Base-by-base conservation (phyloP, 169 alveolate genomes). In the Cyclospora cayetanensis region DNA sequence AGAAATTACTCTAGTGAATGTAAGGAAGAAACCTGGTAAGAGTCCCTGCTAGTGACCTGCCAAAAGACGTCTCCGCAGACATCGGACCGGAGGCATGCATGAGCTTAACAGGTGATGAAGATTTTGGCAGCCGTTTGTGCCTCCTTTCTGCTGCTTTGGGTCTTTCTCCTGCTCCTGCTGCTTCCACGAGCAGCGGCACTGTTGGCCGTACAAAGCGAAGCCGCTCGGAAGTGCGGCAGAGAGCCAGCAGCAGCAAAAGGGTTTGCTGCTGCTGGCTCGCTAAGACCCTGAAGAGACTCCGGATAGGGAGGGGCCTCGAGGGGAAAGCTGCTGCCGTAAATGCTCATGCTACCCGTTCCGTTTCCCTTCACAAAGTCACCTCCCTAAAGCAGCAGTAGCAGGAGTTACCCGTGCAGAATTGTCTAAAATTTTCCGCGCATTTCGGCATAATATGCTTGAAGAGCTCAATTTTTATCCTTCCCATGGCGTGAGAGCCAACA, bases 341-440 rank as follows among this genome's bases (percentile, higher is more conserved):
- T 97, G 43, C 99, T 96, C 95, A 95, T 95, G 55, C 99, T 98
- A 29, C 99, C 99, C 22, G 99, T 96, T 65, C 99, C 99, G 95
- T 98, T 98, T 60, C 97, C 98, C 91, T 95, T 96, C 79, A 99
- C 98, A 91, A 98, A 97, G 94, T 99, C 99, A 39, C 99, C 99
- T 22, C 99, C 99, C 96, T 99, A 98, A 55, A 80, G 39, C 27
- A 27, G 35, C 4, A 34, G 50, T 50, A 82, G 77, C 90, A 82
- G 76, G 15, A 27, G 41, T n/a, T 98, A 5, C 99, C 99, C 12
- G 99, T 97, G 95, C 99, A 99, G 82, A 99, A 97, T 91, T 98
- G 99, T 77, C 99, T 95, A 95, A 99, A 99, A 93, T 99, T 99
- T 93, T 99, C 99, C 22, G 98, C 98, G 34, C 99, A 98, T 92